A percentile compares a stretch with the other conserved stretches of the same genome.
phyloP scores from a whole-genome alignment of 495 filamentous ascomycete genomes.

The Tuber umbilicatum region DNA sequence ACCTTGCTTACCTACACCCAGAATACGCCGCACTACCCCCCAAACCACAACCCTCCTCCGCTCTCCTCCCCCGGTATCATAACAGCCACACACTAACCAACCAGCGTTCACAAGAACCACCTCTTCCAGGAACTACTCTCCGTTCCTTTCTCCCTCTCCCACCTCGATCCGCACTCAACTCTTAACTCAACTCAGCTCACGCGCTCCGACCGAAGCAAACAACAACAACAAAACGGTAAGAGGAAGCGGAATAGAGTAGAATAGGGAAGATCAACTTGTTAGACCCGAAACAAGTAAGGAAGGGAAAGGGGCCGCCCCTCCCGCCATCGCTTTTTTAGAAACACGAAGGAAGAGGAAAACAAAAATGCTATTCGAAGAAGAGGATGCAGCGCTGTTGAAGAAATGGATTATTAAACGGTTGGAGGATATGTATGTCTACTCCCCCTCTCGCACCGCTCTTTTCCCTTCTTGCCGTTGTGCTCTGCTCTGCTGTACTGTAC shows the following conservation, averaged over 20 bases:
- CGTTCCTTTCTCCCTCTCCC: neutral
- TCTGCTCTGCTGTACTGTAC: neutral
- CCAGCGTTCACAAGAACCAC: neutral
- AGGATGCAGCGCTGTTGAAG: conserved; percentile 67
- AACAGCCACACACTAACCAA: neutral
- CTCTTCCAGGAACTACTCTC: neutral
- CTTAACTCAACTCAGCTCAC: neutral
- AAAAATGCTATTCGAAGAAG: conserved; percentile 71
- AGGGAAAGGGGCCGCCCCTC: neutral
- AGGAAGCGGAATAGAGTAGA: neutral
- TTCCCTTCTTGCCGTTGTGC: neutral
- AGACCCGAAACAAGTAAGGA: neutral
- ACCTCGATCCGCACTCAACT: neutral
- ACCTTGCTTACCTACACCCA: neutral
- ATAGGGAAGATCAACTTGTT: neutral
- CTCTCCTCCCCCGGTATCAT: neutral
- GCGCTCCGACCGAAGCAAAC: neutral
- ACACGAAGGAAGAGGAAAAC: neutral
- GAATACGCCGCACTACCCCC: neutral
- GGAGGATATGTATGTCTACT: conserved; percentile 70
- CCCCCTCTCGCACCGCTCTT: neutral
- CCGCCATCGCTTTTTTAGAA: neutral
- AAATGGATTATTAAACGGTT: conserved; percentile 84
- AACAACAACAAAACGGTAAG: neutral
- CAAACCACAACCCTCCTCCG: neutral